Conservation (phyloP, 2,329 filamentous ascomycete species). For the Fusarium oligoseptatum region DNA sequence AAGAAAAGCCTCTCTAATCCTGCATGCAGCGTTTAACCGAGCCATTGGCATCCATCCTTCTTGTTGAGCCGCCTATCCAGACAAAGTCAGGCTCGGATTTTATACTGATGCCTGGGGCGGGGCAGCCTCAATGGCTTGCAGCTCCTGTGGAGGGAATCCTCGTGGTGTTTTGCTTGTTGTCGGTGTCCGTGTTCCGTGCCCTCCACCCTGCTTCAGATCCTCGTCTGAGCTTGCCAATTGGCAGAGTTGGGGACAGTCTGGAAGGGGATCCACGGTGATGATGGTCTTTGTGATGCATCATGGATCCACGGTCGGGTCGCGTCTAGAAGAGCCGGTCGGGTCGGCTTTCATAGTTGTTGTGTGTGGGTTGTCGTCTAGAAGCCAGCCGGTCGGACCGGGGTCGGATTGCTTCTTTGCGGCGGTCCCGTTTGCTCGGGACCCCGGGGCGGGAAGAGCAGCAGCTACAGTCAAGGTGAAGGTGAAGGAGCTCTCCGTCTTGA, state of each 20-base stretch:
- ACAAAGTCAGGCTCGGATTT: conserved; percentile 5
- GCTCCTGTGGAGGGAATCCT: not conserved
- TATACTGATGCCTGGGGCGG: conserved; percentile 31
- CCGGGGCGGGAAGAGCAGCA: conserved; percentile 5
- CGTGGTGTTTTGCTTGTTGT: conserved; percentile 14
- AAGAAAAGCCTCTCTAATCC: not conserved
- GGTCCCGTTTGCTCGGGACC: conserved; percentile 17
- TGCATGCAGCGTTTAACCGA: conserved; percentile 2
- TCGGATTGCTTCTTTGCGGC: conserved; percentile 14
- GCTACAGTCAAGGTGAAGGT: not conserved
- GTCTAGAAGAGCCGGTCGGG: not conserved
- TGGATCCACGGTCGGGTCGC: conserved; percentile 22
- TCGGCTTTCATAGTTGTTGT: conserved; percentile 8
- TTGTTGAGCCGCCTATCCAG: conserved; percentile 16
- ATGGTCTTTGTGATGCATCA: conserved; percentile 20
- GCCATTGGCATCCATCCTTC: conserved; percentile 9
- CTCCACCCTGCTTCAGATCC: conserved; percentile 3
- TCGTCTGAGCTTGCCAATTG: conserved; percentile 9
- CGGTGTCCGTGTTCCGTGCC: conserved; percentile 5
- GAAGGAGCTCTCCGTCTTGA: not conserved
- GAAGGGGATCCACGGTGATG: conserved; percentile 26
- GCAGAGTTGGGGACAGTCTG: conserved; percentile 9
- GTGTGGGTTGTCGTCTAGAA: conserved; percentile 14
- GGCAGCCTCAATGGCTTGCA: conserved; percentile 19
- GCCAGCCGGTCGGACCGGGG: conserved; percentile 15